Conservation (phyloP, 352 stramenopile genomes). For the Pythium coloratum region DNA sequence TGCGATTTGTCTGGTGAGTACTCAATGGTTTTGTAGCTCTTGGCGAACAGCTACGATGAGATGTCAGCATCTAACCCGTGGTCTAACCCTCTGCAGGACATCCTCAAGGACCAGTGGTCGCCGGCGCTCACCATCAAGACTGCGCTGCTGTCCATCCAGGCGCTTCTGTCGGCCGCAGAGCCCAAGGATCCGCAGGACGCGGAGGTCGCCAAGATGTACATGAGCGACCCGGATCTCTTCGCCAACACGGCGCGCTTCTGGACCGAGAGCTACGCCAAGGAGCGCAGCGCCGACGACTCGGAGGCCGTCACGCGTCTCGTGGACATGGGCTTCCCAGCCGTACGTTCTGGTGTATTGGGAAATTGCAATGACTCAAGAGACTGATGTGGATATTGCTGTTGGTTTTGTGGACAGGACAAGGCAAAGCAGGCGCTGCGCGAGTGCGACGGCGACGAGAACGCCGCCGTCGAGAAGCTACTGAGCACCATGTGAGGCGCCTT, state of each 20-base stretch:
- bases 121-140: constrained; percentile 98
- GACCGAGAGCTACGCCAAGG: constrained; percentile 94
- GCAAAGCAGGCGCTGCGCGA: constrained; percentile 64
- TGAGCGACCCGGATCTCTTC: constrained; percentile 91
- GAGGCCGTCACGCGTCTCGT: constrained; percentile 69
- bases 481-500: constrained; percentile 53
- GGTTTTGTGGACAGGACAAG: constrained; percentile 43
- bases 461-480: constrained; percentile 83
- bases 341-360: constrained; percentile 22
- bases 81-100: constrained; percentile 68
- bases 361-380: too few relatives aligned
- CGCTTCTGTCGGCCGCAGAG: constrained; percentile 94
- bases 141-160: constrained; percentile 94
- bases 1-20: constrained; percentile 92
- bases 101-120: constrained; percentile 97
- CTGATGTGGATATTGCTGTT: neutral
- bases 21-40: neutral
- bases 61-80: neutral
- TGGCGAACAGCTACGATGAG: neutral
- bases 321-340: constrained; percentile 87
- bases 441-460: constrained; percentile 84
- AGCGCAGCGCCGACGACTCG: constrained; percentile 47
- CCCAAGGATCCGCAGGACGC: constrained; percentile 93
- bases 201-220: constrained; percentile 96
- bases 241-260: constrained; percentile 94